Percentiles rank a stretch among this genome's conserved stretches.
These are phyloP conservation scores for Arctostaphylos glauca DNA, from an alignment of 148 eudicot species.

Conservation along the genomic window DNA sequence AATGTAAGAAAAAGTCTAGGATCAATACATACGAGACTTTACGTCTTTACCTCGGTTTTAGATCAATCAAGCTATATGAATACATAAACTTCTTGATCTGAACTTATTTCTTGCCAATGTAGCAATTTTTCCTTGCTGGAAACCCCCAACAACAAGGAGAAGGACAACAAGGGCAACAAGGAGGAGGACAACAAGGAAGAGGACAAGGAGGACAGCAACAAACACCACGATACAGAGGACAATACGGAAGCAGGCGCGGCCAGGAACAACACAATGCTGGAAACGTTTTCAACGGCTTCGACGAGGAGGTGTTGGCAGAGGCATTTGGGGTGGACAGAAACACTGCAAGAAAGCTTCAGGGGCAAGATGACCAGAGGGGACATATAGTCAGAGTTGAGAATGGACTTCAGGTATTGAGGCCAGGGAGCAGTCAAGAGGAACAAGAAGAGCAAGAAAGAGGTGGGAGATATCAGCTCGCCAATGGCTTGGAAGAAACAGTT, in stretches of 20 bases:
- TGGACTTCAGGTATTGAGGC: conserved; percentile 51
- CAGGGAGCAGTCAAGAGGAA: conserved; percentile 25
- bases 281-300: conserved; percentile 58
- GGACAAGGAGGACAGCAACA: not conserved
- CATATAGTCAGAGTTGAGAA: conserved; percentile 44
- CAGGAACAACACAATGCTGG: conserved; percentile 15
- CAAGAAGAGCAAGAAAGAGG: conserved; percentile 18
- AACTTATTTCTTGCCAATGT: conserved; percentile 11
- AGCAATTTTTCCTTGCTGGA: conserved; percentile 78
- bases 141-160: conserved; percentile 44
- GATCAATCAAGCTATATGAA: no score
- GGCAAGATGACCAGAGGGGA: conserved; percentile 57
- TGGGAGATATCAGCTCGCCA: conserved; percentile 9
- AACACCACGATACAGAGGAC: not conserved
- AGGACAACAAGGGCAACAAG: conserved; percentile 27
- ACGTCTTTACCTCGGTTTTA: no score
- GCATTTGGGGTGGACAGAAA: conserved; percentile 48
- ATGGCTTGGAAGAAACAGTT: conserved; percentile 68
- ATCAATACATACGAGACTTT: no score
- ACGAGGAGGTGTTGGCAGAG: conserved; percentile 34
- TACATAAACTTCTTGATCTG: no score
- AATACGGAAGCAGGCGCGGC: conserved; percentile 7
- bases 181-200: no score
- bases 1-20: no score
- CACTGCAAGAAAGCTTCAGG: conserved; percentile 43